Base-by-base conservation (phyloP, 1,284 basidiomycete genomes). In the Caloboletus firmus region DNA sequence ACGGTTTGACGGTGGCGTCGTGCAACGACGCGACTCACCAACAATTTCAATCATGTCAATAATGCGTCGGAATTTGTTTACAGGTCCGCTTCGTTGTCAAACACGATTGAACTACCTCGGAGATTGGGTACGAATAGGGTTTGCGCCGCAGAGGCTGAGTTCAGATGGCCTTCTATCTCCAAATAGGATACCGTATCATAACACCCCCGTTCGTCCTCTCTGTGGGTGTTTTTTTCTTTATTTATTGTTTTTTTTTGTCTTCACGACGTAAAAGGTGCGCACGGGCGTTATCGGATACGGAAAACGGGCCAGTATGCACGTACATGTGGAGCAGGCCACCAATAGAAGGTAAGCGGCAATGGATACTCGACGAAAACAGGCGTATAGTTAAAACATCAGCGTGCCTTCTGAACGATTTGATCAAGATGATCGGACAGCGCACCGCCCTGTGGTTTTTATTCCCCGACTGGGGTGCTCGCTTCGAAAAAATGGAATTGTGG, bases 191-290 rank as follows among this genome's bases (percentile, higher is more conserved):
- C 7, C 9, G n/a, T 41, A 45, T 52, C 49, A 36, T 65, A 54
- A 67, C 45, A 58, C 24, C 51, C 42, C 52, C 44, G 47, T 45
- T 42, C 43, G 49, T 34, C 43, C 41, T 59, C 26, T 43, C 7
- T 39, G 17, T 49, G 28, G 44, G 9, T 22, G n/a, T 45, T 2
- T 22, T 32, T 24, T 37, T 11, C 6, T 51, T 49, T 20, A 26
- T 22, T 40, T 32, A n/a, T n/a, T n/a, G n/a, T n/a, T n/a, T n/a
- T 44, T 34, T 32, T 9, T 32, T 44, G 32, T 44, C 40, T 49
- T 62, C 50, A 59, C 62, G 60, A 65, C 64, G 63, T 69, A 65
- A 65, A 65, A 49, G 22, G 35, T 54, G 49, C 46, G 28, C 59
- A 53, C 28, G 61, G 36, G 30, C 17, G 37, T 17, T 42, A 37